phyloP scores from a whole-genome alignment of 352 stramenopile species.

The Pythium guiyangense region DNA sequence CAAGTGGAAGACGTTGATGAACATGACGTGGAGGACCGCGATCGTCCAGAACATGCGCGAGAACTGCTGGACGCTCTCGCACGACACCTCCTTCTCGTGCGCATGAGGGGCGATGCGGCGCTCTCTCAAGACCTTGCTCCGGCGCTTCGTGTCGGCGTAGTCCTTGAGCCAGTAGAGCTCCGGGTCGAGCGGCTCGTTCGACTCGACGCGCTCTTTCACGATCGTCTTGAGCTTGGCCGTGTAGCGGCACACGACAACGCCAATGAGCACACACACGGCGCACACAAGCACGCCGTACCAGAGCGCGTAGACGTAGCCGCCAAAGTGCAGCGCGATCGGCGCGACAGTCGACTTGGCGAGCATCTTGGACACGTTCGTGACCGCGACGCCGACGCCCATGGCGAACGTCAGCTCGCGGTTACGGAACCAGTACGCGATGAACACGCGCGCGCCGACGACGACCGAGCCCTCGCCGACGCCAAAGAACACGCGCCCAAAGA shows the following conservation, averaged over 20 bases:
- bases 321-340: constrained; percentile 80
- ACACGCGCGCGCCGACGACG: constrained; percentile 72
- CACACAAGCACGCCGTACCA: constrained; percentile 76
- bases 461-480: constrained; percentile 77
- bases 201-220: constrained; percentile 52
- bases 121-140: constrained; percentile 30
- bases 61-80: constrained; percentile 64
- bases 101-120: not conserved
- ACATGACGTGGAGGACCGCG: constrained; percentile 79
- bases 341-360: constrained; percentile 84
- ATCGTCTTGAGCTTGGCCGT: constrained; percentile 56
- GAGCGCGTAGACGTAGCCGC: constrained; percentile 80
- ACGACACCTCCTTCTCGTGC: constrained; percentile 32
- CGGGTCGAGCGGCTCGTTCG: constrained; percentile 45
- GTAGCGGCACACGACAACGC: constrained; percentile 53
- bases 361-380: constrained; percentile 91
- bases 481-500: constrained; percentile 82
- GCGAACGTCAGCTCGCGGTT: constrained; percentile 84
- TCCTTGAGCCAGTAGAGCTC: constrained; percentile 66
- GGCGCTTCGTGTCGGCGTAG: constrained; percentile 64
- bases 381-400: constrained; percentile 84
- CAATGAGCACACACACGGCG: constrained; percentile 43
- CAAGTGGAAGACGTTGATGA: constrained; percentile 89
- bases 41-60: constrained; percentile 87
- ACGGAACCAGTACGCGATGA: constrained; percentile 82